A percentile compares a stretch with the other conserved stretches of the same genome.
Evolutionary conservation across 305 asterid species (phyloP).

Genomic region (Solanum chacoense): DNA sequence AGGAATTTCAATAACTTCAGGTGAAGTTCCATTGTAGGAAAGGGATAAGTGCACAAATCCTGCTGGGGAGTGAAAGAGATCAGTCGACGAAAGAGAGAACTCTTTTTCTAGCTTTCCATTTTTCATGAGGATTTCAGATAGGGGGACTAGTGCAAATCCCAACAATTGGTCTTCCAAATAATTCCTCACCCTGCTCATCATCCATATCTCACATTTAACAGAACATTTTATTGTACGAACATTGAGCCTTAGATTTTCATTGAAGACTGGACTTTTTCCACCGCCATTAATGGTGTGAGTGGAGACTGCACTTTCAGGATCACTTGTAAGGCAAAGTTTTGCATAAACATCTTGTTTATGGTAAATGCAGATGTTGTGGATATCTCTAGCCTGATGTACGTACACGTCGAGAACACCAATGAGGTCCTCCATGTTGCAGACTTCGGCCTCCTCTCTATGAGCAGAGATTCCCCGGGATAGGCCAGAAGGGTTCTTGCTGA

Average conservation of each 20-base stretch:
- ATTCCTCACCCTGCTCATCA: conserved; percentile 92
- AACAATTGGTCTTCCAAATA: conserved; percentile 93
- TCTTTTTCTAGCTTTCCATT: conserved; percentile 72
- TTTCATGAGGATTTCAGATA: conserved; percentile 55
- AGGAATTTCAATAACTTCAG: conserved; percentile 60
- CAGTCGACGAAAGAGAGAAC: conserved; percentile 82
- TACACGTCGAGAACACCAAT: conserved; percentile 68
- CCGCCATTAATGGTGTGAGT: conserved; percentile 84
- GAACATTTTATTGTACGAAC: conserved; percentile 58
- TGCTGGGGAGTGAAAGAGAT: conserved; percentile 95
- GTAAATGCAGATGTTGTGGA: conserved; percentile 94
- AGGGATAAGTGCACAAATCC: conserved; percentile 80
- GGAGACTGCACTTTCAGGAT: conserved; percentile 67
- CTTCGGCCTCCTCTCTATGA: conserved; percentile 24
- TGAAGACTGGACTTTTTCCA: conserved; percentile 76
- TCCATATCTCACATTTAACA: conserved; percentile 91
- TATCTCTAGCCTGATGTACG: conserved; percentile 83
- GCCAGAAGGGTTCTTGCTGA: conserved; percentile 19
- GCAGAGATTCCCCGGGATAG: conserved; percentile 24
- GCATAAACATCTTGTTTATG: conserved; percentile 97
- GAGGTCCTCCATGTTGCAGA: conserved; percentile 24
- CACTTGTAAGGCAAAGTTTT: conserved; percentile 64
- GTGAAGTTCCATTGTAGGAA: conserved; percentile 47
- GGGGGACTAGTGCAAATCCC: conserved; percentile 84
- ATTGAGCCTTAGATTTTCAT: conserved; percentile 46